Evolutionary conservation across 2,329 filamentous ascomycete species (phyloP), one percentile per base, ranked within the genome.

Genomic region (Rhynchosporium graminicola): DNA sequence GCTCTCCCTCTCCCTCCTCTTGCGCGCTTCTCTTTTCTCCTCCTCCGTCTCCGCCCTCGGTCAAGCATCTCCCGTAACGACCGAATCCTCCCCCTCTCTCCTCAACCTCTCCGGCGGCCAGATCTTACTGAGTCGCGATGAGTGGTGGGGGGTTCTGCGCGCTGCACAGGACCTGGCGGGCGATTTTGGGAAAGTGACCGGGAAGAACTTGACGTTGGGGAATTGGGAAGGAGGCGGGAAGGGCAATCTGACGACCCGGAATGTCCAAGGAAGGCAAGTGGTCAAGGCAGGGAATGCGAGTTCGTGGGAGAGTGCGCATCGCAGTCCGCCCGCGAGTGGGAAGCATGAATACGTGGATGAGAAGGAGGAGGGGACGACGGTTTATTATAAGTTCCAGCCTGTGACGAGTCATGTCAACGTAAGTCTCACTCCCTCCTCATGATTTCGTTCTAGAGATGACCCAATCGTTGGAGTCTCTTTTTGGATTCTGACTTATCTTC

Each of bases 171-270:
- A 91, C 73, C 79, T 91, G 9, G 86, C 87, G 0, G 71, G 79
- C 3, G 88, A 91, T 73, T 89, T 91, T 75, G 87, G 87, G 15
- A 83, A 85, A n/a, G 87, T 90, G 4, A 89, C 87, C 0, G 87
- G 87, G 8, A 80, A 76, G 31, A 88, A 89, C 73, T 82, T 87
- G 62, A 83, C 85, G 0, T 76, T 74, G 50, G 70, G 66, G 1
- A 69, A 69, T 57, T 73, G 69, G 70, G 40, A 45, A 56, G 48
- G 59, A n/a, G 15, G 7, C 5, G n/a, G 12, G 36, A 58, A 8
- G 42, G 26, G 36, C 7, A 61, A 54, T 33, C 20, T n/a, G 48
- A 56, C 66, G 4, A 63, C 55, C n/a, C 26, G 42, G 20, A 45
- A 54, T 36, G 12, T 28, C 12, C 26, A 52, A 59, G 63, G 60